These are phyloP conservation scores for Coccomyxa subellipsoidea DNA, from an alignment of 163 green algal species.

Conservation along the genomic window DNA sequence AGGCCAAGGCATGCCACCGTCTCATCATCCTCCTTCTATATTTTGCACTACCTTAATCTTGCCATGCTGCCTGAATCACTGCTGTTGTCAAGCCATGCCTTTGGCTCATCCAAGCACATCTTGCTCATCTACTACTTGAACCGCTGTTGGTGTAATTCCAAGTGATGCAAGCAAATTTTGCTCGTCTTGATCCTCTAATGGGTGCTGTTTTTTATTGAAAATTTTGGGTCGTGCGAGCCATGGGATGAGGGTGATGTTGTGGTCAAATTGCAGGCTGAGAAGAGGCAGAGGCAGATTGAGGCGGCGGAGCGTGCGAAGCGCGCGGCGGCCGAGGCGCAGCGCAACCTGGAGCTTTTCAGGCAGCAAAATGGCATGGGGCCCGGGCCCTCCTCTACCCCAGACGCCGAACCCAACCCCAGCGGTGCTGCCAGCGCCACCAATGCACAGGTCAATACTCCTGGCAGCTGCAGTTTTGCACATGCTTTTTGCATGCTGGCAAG, in stretches of 20 bases:
- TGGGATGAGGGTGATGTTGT: background rate
- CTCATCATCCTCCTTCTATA: background rate
- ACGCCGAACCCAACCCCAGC: background rate
- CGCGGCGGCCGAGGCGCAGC: slow-evolving; percentile 23
- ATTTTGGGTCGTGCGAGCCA: background rate
- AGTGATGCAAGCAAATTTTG: too few species aligned
- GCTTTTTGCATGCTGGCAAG: background rate
- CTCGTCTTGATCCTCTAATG: too few species aligned
- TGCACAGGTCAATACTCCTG: background rate
- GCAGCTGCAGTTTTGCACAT: background rate
- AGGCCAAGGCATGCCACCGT: slow-evolving; percentile 47
- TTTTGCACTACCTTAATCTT: too few species aligned
- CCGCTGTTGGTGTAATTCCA: too few species aligned
- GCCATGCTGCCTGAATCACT: too few species aligned
- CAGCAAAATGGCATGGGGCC: background rate
- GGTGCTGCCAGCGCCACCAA: background rate
- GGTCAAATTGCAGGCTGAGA: slow-evolving; percentile 21
- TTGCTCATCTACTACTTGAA: too few species aligned
- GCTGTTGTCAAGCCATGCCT: too few species aligned
- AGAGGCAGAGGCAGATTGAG: slow-evolving; percentile 39
- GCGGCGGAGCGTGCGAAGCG: slow-evolving; percentile 19
- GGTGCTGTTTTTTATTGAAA: slow-evolving; percentile 5
- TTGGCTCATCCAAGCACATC: too few species aligned
- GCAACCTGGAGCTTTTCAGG: slow-evolving; percentile 16
- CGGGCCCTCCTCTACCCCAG: background rate